Conservation (phyloP, 805 yeast genomes). For the Deakozyma indianensis region DNA sequence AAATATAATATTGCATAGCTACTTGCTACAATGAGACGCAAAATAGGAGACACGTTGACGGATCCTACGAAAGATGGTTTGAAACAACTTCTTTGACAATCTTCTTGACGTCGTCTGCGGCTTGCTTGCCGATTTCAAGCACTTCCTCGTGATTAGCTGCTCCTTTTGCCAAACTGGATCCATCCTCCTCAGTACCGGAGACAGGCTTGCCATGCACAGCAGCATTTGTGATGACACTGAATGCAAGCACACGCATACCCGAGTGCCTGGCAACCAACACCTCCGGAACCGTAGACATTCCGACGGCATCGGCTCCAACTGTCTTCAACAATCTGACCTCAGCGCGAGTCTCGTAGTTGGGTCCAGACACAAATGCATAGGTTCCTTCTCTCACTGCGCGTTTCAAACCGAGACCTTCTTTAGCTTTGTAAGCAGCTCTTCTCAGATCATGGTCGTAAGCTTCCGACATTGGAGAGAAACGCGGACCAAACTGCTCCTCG, state of each 20-base stretch:
- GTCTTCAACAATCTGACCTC: conserved; percentile 63
- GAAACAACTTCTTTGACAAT: conserved; percentile 29
- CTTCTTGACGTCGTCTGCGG: conserved; percentile 65
- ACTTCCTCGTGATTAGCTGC: conserved; percentile 92
- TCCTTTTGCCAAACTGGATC: conserved; percentile 29
- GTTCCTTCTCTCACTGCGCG: conserved; percentile 77
- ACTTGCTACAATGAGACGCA: not conserved
- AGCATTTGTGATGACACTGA: conserved; percentile 75
- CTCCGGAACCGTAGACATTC: conserved; percentile 97
- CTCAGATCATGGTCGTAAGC: conserved; percentile 74
- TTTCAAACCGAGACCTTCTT: conserved; percentile 30
- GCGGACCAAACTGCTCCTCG: conserved; percentile 62
- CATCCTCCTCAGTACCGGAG: conserved; percentile 12
- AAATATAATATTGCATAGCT: not conserved
- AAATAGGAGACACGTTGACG: no score
- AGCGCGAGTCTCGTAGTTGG: conserved; percentile 86
- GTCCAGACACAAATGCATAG: conserved; percentile 78
- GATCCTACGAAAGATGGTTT: no score
- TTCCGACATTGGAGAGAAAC: conserved; percentile 79
- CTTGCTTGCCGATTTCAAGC: conserved; percentile 61
- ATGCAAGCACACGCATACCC: conserved; percentile 68
- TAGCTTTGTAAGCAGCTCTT: conserved; percentile 40
- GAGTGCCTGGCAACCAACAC: conserved; percentile 84
- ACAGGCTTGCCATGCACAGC: conserved; percentile 45
- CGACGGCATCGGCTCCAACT: conserved; percentile 87